phyloP scores from a whole-genome alignment of 1,139 yeast species.

The Suhomyces guaymorum region DNA sequence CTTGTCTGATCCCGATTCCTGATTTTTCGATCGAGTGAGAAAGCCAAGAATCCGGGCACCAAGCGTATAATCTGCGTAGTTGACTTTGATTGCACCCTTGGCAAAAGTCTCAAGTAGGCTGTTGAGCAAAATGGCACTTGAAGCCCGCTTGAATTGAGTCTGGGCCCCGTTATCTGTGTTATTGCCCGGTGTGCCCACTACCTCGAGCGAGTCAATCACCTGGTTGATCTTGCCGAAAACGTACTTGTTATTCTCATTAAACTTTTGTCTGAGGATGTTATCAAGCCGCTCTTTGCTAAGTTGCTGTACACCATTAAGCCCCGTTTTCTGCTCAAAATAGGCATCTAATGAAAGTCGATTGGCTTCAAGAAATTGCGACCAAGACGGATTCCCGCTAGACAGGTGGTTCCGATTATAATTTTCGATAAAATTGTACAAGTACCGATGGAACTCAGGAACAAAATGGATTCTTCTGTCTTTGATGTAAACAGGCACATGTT shows the following conservation, averaged over 20 bases:
- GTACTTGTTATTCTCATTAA: constrained; percentile 26
- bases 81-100: constrained; percentile 38
- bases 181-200: constrained; percentile 6
- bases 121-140: constrained; percentile 15
- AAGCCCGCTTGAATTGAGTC: constrained; percentile 12
- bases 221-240: constrained; percentile 30
- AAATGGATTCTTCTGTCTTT: constrained; percentile 39
- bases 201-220: constrained; percentile 28
- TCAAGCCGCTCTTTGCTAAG: constrained; percentile 26
- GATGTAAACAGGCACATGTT: constrained; percentile 35
- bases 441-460: constrained; percentile 43
- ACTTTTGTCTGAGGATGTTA: constrained; percentile 21
- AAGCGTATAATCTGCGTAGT: constrained; percentile 44
- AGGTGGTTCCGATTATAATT: constrained; percentile 23
- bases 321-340: constrained; percentile 17
- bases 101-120: constrained; percentile 35
- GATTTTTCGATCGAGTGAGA: constrained; percentile 26
- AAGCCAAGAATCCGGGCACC: constrained; percentile 48
- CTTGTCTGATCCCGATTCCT: constrained; percentile 11
- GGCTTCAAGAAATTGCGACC: constrained; percentile 26
- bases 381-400: constrained; percentile 10
- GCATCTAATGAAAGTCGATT: constrained; percentile 23
- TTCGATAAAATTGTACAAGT: constrained; percentile 37
- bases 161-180: constrained; percentile 1
- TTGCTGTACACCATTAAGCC: constrained; percentile 11